Conservation (phyloP, 148 eudicot species). For the Arbutus unedo region DNA sequence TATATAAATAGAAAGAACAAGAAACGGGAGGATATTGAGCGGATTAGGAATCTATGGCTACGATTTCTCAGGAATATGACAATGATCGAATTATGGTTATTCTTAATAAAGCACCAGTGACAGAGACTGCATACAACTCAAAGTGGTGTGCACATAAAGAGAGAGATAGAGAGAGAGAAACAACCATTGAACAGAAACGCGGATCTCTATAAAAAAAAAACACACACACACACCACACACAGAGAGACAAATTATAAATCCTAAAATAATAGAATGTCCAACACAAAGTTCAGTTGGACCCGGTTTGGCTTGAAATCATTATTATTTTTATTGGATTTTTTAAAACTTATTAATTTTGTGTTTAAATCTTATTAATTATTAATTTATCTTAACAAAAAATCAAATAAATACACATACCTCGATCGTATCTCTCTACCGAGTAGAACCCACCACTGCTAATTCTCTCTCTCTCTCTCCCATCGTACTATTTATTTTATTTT, state of each 20-base stretch:
- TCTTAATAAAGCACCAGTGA: neutral
- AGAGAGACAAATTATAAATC: neutral
- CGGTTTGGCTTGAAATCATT: no score
- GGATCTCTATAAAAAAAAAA: neutral
- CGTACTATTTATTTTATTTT: no score
- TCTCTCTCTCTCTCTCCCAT: neutral
- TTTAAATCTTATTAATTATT: no score
- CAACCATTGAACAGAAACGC: neutral
- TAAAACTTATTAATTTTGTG: no score
- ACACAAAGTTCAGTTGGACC: neutral
- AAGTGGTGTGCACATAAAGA: neutral
- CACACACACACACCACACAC: neutral
- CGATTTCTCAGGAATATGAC: slow-evolving; percentile 19
- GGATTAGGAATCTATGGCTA: slow-evolving; percentile 41
- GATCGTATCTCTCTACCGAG: neutral
- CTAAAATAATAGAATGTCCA: neutral
- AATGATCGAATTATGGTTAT: slow-evolving; percentile 14
- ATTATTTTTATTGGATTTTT: no score
- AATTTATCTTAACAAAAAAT: no score
- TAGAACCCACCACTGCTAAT: no score
- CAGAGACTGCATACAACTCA: neutral
- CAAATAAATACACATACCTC: neutral
- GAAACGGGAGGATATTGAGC: neutral
- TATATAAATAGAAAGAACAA: slow-evolving; percentile 15
- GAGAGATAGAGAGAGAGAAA: neutral